Evolutionary conservation across 306 rosid genomes (phyloP), one percentile per base, ranked within the genome.

Genomic region (Quercus alba): DNA sequence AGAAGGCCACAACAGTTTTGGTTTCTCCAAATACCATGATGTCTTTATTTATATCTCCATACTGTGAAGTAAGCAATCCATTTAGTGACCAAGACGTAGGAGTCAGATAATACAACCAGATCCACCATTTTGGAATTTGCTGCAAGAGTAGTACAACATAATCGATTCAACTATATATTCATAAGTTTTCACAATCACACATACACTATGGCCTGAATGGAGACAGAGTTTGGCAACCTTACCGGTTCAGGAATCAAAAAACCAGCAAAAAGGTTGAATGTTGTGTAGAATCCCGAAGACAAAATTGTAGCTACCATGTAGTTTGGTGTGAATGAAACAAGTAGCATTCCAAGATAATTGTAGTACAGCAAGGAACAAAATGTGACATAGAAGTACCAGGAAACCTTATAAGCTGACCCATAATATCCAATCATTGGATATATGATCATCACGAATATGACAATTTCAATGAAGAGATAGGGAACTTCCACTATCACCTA

Each of bases 401-500:
- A 80, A 30, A 87, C 31, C 78, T 85, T 85, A 30, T 80, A 82
- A 5, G 80, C 72, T 30, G 84, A 80, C 8, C 56, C 85, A 55
- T 80, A 77, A 26, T 63, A 85, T 64, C 85, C 87, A 6, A 85
- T 87, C 83, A 75, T 85, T 6, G 90, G 88, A 74, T 85, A 87
- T 52, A 77, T 77, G 73, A 85, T 55, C 12, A 66, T 33, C 64
- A 75, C 5, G 26, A 13, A 79, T 9, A 75, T 1, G 26, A 38
- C 25, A 56, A 69, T 76, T 75, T 85, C 75, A 33, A 46, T 5
- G 49, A 84, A 85, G 10, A 82, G 57, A 75, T 85, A 85, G 14
- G 87, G 90, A 80, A 82, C 57, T 80, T 87, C 90, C 20, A 85
- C 86, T 18, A 35, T 61, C 73, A 87, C 85, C 91, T 87, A 56